Base-by-base conservation (phyloP, 2,329 filamentous ascomycete species). In the Epicoccum nigrum region DNA sequence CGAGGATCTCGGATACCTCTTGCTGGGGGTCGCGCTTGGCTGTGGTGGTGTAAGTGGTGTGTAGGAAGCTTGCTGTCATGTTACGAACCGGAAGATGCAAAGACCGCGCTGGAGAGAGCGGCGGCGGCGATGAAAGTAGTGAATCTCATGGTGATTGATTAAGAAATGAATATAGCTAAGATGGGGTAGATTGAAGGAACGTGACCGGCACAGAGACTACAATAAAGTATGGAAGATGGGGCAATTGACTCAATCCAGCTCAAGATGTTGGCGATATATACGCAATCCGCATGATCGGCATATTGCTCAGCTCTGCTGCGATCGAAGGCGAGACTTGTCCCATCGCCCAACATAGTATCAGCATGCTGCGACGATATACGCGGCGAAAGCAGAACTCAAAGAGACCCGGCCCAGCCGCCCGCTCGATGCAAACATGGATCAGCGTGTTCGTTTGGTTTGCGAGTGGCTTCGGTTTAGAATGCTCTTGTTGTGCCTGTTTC, bases 141-240 rank as follows among this genome's bases (percentile, higher is more conserved):
- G 63, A 65, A 67, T 35, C 52, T 62, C 67, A 70, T 70, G 17
- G 48, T 69, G 58, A 57, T 20, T 51, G 51, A 48, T 57, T 62
- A 52, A 4, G 20, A 23, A 20, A 41, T 20, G 34, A 19, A 49
- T 34, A 34, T 41, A 28, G n/a, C 27, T 51, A 32, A 33, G 17
- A 41, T 39, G 43, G 19, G 38, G 54, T 44, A 32, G 45, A 58
- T 21, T 37, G 45, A 42, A 63, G 54, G 35, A 47, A 56, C 56
- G 65, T 69, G 67, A 55, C 65, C 67, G 56, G 66, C 67, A 70
- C 65, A 57, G 37, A 45, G 51, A 55, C 58, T 58, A 59, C 48
- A 62, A 58, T 44, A 47, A 52, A 51, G 51, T 57, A 51, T 49
- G 43, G 37, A 52, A 51, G 48, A 51, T 49, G 48, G 40, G 16